Evolutionary conservation across 2,329 filamentous ascomycete species (phyloP), one percentile per base, ranked within the genome.

Genomic region (Trichoderma arundinaceum): DNA sequence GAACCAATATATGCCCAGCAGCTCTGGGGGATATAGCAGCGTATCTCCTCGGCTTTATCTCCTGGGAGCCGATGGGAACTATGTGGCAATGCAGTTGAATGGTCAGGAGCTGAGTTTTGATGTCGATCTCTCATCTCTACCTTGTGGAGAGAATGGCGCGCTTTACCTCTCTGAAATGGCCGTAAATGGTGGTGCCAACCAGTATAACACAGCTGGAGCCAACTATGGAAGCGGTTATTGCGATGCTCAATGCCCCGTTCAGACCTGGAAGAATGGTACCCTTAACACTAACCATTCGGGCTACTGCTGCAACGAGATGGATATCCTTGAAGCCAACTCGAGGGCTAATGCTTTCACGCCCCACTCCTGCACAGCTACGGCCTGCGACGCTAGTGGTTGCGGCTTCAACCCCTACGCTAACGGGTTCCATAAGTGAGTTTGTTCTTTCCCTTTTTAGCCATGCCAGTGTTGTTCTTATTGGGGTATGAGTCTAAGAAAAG

Each of bases 81-180:
- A 90, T 73, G 78, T 88, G 75, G 80, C 85, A 72, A 82, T 90
- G 73, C 79, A 87, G 67, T 79, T 90, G 57, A 81, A 84, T 32
- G 86, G 85, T 71, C 77, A 83, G 68, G 88, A 90, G 74, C 84
- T 90, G 72, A 84, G 84, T 13, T 89, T 90, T 64, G 87, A 89
- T 53, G 87, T 90, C 4, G 88, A 90, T 71, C 82, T 88, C 49
- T 88, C 86, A 32, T 82, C 84, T 69, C 79, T 90, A 38, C 85
- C 86, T 13, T 91, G 89, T 69, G 88, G 88, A 65, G 79, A 90
- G 73, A 90, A 91, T 74, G 88, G 88, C 67, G 88, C 88, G 17
- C 74, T 90, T 38, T 90, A 90, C 77, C 83, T 90, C 13, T 79
- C 77, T 19, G 79, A 81, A 74, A 82, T 82, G 80, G 81, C 85